Conservation (phyloP, 108 stramenopile species). For the Nitzschia sp. region DNA sequence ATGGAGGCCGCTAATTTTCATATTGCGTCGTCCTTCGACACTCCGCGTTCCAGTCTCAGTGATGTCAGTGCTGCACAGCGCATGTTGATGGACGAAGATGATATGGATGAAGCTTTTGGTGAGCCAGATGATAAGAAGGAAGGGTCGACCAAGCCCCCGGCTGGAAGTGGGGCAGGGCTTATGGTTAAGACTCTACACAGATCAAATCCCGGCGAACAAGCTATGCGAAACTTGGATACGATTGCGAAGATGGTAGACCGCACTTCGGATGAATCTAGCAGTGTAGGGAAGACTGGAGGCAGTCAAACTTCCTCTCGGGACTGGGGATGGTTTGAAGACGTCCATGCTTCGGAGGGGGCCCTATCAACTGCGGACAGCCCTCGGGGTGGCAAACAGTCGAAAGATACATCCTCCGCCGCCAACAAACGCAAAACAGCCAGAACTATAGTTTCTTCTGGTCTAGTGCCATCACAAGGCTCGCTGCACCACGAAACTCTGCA, state of each 20-base stretch:
- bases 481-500: conserved; percentile 5
- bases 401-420: not conserved
- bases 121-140: not conserved
- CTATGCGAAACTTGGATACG: not conserved
- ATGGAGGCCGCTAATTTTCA: not conserved
- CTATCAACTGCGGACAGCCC: not conserved
- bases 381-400: not conserved
- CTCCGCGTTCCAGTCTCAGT: conserved; percentile 10
- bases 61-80: conserved; percentile 16
- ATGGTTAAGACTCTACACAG: not conserved
- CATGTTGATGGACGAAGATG: not conserved
- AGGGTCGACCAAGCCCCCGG: not conserved
- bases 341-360: conserved; percentile 36
- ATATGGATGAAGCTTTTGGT: not conserved
- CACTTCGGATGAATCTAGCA: not conserved
- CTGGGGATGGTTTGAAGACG: conserved; percentile 89
- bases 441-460: not conserved
- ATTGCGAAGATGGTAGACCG: not conserved
- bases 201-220: not conserved
- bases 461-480: conserved; percentile 1
- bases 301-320: conserved; percentile 48
- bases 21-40: conserved; percentile 4
- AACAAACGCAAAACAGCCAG: not conserved
- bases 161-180: not conserved
- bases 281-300: conserved; percentile 8